Percentiles rank a stretch among this genome's conserved stretches.
Conservation (phyloP, 768 basidiomycete species). For the Mycena filopes region DNA sequence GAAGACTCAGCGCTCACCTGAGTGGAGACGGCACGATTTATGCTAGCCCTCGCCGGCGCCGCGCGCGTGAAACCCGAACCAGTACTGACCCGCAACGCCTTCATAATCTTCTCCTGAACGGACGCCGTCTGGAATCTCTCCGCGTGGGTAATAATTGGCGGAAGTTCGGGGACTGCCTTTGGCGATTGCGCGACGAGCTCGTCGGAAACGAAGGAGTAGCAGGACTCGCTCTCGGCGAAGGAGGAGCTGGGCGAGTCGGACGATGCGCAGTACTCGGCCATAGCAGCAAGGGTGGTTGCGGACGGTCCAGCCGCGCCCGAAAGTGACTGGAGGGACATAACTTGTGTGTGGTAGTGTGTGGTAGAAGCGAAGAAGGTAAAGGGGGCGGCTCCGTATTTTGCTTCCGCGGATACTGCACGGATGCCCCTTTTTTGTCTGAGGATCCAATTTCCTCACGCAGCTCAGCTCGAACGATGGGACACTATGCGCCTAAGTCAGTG, state of each 20-base stretch:
- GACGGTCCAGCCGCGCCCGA: constrained; percentile 23
- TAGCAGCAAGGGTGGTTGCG: constrained; percentile 11
- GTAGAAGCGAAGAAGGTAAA: background rate
- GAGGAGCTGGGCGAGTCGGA: constrained; percentile 11
- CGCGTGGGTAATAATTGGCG: constrained; percentile 6
- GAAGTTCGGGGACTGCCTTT: constrained; percentile 6
- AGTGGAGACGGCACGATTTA: constrained; percentile 6
- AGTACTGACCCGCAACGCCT: constrained; percentile 12
- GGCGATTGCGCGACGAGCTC: background rate
- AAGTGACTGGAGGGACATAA: constrained; percentile 13
- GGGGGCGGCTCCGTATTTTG: background rate
- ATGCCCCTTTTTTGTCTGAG: no score
- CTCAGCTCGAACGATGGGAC: no score
- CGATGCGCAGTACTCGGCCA: constrained; percentile 25
- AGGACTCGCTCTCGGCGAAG: constrained; percentile 3
- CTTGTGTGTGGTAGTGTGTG: constrained; percentile 1
- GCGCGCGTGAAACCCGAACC: constrained; percentile 22
- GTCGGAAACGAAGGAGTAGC: constrained; percentile 7
- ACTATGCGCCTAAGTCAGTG: no score
- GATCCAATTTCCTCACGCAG: no score
- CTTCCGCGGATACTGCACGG: constrained; percentile 15
- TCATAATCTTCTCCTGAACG: constrained; percentile 22
- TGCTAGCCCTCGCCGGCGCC: background rate
- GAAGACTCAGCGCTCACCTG: background rate
- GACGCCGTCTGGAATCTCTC: constrained; percentile 14